Evolutionary conservation across 306 rosid genomes (phyloP).

Genomic region (Adenanthera pavonina): DNA sequence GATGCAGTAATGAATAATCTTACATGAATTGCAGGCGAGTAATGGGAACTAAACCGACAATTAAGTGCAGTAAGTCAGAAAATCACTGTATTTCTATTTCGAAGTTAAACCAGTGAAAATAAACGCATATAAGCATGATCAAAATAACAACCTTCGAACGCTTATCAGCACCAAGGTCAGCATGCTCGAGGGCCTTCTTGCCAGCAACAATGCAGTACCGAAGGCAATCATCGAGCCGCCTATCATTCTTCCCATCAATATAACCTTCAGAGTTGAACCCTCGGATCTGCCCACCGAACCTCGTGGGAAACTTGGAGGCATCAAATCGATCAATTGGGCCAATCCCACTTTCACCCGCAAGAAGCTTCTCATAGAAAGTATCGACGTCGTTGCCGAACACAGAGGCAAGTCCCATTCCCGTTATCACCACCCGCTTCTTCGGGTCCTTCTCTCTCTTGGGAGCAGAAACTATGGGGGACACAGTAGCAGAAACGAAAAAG

Average conservation of each 20-base stretch:
- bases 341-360: constrained; percentile 86
- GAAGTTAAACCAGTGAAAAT: background rate
- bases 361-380: constrained; percentile 78
- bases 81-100: background rate
- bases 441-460: constrained; percentile 89
- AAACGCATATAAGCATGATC: background rate
- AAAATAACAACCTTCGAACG: background rate
- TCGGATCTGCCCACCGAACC: constrained; percentile 94
- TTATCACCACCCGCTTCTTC: constrained; percentile 90
- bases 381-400: constrained; percentile 88
- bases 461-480: constrained; percentile 51
- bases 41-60: background rate
- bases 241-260: constrained; percentile 92
- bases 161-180: constrained; percentile 6
- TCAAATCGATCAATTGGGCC: constrained; percentile 76
- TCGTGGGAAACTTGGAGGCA: constrained; percentile 88
- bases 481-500: constrained; percentile 58
- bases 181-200: constrained; percentile 24
- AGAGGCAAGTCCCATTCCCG: constrained; percentile 88
- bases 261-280: constrained; percentile 76
- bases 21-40: background rate
- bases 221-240: constrained; percentile 83
- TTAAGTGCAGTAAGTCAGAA: background rate
- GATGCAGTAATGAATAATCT: background rate
- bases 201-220: constrained; percentile 15